Conservation (phyloP, 2,329 filamentous ascomycete genomes). For the Penicillium sp. region DNA sequence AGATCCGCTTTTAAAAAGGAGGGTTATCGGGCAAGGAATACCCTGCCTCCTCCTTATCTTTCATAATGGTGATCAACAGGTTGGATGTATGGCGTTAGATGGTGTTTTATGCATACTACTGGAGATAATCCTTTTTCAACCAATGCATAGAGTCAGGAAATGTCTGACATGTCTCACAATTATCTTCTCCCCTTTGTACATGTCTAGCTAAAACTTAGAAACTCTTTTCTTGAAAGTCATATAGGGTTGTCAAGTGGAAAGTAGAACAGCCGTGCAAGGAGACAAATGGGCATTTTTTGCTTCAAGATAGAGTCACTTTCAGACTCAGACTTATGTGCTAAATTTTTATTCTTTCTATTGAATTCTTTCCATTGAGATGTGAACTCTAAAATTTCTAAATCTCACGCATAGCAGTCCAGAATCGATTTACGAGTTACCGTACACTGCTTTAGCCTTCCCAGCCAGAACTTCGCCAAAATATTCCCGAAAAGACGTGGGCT, state of each 20-base stretch:
- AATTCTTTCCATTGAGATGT: too few species aligned
- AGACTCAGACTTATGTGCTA: too few species aligned
- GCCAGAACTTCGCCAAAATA: background rate
- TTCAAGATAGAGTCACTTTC: too few species aligned
- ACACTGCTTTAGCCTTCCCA: background rate
- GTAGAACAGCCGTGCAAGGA: too few species aligned
- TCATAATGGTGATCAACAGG: constrained; percentile 24
- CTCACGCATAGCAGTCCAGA: too few species aligned
- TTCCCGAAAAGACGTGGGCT: background rate
- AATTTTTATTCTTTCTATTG: too few species aligned
- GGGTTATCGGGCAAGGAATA: background rate
- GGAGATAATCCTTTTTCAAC: constrained; percentile 4
- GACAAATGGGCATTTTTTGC: too few species aligned
- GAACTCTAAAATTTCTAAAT: too few species aligned
- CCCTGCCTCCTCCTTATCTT: constrained; percentile 5
- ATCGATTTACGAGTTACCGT: background rate
- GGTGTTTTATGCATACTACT: constrained; percentile 21
- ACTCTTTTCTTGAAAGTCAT: too few species aligned
- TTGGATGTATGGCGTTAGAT: constrained; percentile 34
- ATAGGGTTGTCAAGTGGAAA: too few species aligned
- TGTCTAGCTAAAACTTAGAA: too few species aligned
- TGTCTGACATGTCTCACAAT: background rate
- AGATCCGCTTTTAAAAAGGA: constrained; percentile 67
- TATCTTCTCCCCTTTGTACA: too few species aligned
- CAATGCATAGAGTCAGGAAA: background rate